Percentiles rank a stretch among this genome's conserved stretches.
Conservation (phyloP, 495 filamentous ascomycete genomes). For the Penicillium malachiteum region DNA sequence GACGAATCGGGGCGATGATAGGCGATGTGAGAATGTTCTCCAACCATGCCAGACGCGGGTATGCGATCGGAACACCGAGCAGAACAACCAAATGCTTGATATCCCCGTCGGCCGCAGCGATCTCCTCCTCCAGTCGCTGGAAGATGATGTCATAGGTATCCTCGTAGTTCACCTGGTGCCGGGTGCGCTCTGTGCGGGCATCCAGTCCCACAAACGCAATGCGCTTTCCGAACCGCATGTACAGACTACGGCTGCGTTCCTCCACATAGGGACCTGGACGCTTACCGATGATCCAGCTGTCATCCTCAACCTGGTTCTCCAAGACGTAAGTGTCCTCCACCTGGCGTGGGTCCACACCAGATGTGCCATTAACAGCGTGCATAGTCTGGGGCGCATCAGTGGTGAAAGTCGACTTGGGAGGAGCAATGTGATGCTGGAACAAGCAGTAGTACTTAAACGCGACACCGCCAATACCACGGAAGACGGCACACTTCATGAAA, state of each 20-base stretch:
- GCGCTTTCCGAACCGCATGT: constrained; percentile 76
- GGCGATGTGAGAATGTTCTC: constrained; percentile 87
- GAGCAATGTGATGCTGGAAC: constrained; percentile 89
- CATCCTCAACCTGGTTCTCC: constrained; percentile 55
- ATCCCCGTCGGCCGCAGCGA: constrained; percentile 56
- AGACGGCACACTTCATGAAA: constrained; percentile 90
- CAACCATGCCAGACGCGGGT: constrained; percentile 90
- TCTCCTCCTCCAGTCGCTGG: constrained; percentile 61
- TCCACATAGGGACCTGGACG: constrained; percentile 77
- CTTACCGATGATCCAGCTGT: constrained; percentile 76
- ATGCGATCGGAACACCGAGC: constrained; percentile 90
- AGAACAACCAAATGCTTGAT: constrained; percentile 84
- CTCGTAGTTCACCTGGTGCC: constrained; percentile 85
- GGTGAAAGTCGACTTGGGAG: constrained; percentile 78
- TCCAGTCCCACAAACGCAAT: constrained; percentile 88
- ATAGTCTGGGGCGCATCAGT: constrained; percentile 62
- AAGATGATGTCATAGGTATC: constrained; percentile 89
- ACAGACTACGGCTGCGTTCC: constrained; percentile 77
- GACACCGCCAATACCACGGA: constrained; percentile 84
- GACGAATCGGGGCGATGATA: constrained; percentile 77
- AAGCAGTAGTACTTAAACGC: constrained; percentile 90
- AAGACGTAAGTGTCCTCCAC: constrained; percentile 67
- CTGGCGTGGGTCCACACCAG: constrained; percentile 63
- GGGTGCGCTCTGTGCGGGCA: constrained; percentile 86
- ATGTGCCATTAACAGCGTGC: constrained; percentile 45